phyloP scores from a whole-genome alignment of 1,139 yeast genomes.

The Saccharomyces hybrid region DNA sequence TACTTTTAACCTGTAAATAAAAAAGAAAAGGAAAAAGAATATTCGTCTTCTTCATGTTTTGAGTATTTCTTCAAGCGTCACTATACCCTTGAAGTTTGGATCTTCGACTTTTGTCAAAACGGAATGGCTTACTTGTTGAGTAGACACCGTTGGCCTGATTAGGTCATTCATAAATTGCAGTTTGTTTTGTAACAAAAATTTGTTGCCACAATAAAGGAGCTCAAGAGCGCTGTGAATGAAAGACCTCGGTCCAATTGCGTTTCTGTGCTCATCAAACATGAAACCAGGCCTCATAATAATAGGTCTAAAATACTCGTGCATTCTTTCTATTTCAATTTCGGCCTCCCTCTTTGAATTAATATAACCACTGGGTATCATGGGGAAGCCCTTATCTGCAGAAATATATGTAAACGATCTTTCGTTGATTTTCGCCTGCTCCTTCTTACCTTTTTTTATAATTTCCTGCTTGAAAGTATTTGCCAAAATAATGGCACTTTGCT shows the following conservation, averaged over 20 bases:
- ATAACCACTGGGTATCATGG: conserved; percentile 62
- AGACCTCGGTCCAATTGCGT: conserved; percentile 32
- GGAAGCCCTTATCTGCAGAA: conserved; percentile 69
- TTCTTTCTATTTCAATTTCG: conserved; percentile 45
- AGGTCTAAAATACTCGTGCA: conserved; percentile 41
- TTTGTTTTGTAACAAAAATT: conserved; percentile 31
- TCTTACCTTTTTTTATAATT: conserved; percentile 2
- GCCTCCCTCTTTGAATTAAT: conserved; percentile 71
- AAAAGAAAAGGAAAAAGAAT: background rate
- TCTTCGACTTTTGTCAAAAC: conserved; percentile 51
- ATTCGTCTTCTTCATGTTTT: conserved; percentile 2
- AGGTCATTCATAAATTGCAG: conserved; percentile 38
- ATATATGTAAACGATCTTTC: conserved; percentile 59
- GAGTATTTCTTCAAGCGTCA: conserved; percentile 47
- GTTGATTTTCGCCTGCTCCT: background rate
- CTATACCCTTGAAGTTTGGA: conserved; percentile 46
- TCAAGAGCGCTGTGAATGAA: conserved; percentile 32
- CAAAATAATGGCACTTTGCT: conserved; percentile 59
- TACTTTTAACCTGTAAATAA: background rate
- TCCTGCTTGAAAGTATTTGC: conserved; percentile 47
- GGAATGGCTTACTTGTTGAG: conserved; percentile 59
- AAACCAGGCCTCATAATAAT: conserved; percentile 73
- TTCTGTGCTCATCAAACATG: conserved; percentile 54
- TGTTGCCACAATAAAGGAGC: conserved; percentile 40
- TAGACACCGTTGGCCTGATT: conserved; percentile 58